These are phyloP conservation scores for Exserohilum rostratum DNA, from an alignment of 2,329 filamentous ascomycete species.

Conservation along the genomic window DNA sequence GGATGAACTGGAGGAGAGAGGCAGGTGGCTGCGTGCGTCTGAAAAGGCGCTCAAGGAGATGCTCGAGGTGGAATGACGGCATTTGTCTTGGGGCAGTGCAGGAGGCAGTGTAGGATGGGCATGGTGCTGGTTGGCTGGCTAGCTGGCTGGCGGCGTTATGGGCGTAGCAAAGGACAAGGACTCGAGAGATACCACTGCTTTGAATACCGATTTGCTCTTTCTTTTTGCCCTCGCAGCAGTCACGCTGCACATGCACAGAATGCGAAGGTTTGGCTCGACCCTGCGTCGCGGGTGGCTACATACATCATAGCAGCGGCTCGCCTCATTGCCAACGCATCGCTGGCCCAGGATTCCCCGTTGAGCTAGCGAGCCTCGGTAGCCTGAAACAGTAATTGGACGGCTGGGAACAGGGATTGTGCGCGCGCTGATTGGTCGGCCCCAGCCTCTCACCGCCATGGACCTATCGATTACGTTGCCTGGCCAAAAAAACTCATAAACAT, in stretches of 20 bases:
- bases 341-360: conserved; percentile 6
- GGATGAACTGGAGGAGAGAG: conserved; percentile 77
- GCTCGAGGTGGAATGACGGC: conserved; percentile 59
- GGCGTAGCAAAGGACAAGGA: conserved; percentile 5
- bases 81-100: neutral
- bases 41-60: conserved; percentile 68
- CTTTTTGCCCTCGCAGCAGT: neutral
- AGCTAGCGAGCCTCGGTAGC: conserved; percentile 1
- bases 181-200: conserved; percentile 22
- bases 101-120: neutral
- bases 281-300: neutral
- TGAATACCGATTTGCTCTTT: conserved; percentile 1
- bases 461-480: conserved; percentile 34
- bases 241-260: neutral
- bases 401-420: conserved; percentile 17
- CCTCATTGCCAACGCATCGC: conserved; percentile 18
- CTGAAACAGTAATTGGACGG: conserved; percentile 13
- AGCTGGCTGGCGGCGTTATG: conserved; percentile 18
- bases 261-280: conserved; percentile 2
- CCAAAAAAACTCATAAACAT: conserved; percentile 30
- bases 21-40: conserved; percentile 75
- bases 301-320: conserved; percentile 3
- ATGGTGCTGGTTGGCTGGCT: too few species aligned
- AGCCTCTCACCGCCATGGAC: conserved; percentile 29
- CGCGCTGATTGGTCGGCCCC: conserved; percentile 23